Evolutionary conservation across 2,329 filamentous ascomycete species (phyloP).

Genomic region (Hymenoscyphus repandus): DNA sequence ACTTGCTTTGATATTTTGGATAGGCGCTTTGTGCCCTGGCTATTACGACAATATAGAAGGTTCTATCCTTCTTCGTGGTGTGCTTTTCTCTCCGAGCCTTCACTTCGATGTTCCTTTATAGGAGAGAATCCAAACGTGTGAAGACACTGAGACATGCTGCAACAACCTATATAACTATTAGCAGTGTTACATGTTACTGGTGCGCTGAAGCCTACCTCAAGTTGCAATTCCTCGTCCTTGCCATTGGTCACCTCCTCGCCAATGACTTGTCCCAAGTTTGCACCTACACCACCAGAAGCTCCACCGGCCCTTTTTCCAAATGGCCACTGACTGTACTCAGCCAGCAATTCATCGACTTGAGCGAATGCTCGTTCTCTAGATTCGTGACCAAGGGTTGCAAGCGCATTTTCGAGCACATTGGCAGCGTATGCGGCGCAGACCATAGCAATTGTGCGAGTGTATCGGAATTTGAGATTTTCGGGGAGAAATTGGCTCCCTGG

Average conservation of each 20-base stretch:
- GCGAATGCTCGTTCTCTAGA: constrained; percentile 90
- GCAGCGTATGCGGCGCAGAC: constrained; percentile 97
- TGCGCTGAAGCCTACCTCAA: constrained; percentile 67
- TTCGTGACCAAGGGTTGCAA: constrained; percentile 90
- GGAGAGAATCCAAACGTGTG: constrained; percentile 90
- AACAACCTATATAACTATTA: constrained; percentile 49
- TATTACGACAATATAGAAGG: constrained; percentile 27
- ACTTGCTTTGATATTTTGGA: constrained; percentile 16
- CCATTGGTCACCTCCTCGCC: constrained; percentile 73
- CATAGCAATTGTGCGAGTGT: constrained; percentile 88
- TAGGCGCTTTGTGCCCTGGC: background rate
- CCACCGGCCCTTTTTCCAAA: constrained; percentile 78
- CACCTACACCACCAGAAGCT: constrained; percentile 74
- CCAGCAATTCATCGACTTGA: constrained; percentile 91
- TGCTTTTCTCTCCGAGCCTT: background rate
- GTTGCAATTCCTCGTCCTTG: constrained; percentile 91
- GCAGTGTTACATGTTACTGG: background rate
- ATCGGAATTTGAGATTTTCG: constrained; percentile 90
- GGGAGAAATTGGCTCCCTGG: constrained; percentile 83
- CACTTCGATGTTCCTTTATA: constrained; percentile 45
- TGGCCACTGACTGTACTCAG: constrained; percentile 96
- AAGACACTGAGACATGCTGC: constrained; percentile 96
- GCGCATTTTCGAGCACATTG: constrained; percentile 96
- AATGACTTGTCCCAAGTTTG: constrained; percentile 84
- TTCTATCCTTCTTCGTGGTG: background rate